Evolutionary conservation across 371 early-diverging fungal species (phyloP).

Genomic region (Mortierella sp.): DNA sequence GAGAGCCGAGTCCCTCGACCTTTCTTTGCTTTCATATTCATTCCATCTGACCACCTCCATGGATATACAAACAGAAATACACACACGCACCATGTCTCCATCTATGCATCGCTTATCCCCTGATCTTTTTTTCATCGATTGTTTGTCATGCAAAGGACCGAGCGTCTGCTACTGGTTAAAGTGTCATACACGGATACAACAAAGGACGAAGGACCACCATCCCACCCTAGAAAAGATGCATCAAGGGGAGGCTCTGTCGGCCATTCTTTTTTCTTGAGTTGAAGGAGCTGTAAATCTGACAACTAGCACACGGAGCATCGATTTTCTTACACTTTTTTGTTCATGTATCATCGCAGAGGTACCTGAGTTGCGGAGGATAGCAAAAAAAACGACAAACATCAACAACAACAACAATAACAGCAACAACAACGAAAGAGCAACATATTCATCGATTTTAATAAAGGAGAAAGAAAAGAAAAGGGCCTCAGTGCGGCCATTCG

Average conservation of each 20-base stretch:
- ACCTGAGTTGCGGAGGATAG: slow-evolving; percentile 12
- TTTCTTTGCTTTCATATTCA: slow-evolving; percentile 1
- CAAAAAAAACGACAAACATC: not conserved
- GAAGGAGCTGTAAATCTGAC: not conserved
- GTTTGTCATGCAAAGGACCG: no score
- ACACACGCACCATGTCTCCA: no score
- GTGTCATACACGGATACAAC: no score
- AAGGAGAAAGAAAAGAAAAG: not conserved
- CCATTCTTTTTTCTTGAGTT: not conserved
- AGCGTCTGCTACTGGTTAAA: not conserved
- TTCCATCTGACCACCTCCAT: no score
- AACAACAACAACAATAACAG: no score
- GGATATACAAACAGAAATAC: no score
- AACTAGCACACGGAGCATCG: slow-evolving; percentile 10
- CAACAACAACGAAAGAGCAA: not conserved
- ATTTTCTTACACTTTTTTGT: not conserved
- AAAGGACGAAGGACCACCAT: no score
- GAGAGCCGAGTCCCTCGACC: slow-evolving; percentile 13
- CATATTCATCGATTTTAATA: not conserved
- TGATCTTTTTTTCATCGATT: not conserved
- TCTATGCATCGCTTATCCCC: not conserved
- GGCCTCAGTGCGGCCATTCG: slow-evolving; percentile 12
- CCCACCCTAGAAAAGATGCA: not conserved
- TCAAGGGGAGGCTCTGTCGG: not conserved
- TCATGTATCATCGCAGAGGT: not conserved